phyloP scores from a whole-genome alignment of 805 yeast species.

The Wickerhamiella slavikovae region DNA sequence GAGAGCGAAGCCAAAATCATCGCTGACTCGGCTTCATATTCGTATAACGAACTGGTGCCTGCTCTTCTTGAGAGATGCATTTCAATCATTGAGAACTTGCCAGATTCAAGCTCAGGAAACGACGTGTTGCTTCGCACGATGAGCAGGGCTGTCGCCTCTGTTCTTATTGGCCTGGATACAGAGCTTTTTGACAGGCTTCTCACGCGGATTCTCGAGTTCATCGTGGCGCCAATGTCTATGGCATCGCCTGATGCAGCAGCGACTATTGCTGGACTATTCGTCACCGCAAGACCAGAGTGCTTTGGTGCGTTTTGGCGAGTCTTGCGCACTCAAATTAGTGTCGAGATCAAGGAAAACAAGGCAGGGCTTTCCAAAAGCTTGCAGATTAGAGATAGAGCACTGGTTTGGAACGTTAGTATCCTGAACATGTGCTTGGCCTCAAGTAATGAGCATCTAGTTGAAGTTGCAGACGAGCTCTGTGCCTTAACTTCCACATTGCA shows the following conservation, averaged over 20 bases:
- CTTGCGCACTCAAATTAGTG: conserved; percentile 32
- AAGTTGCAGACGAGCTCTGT: conserved; percentile 25
- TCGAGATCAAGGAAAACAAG: conserved; percentile 52
- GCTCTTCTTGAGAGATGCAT: conserved; percentile 39
- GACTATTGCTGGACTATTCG: conserved; percentile 50
- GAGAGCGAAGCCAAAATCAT: no score
- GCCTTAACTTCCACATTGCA: conserved; percentile 26
- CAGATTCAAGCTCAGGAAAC: conserved; percentile 36
- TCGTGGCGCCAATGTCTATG: conserved; percentile 36
- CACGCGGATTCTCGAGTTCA: conserved; percentile 24
- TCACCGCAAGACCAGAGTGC: conserved; percentile 38
- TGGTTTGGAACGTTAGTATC: conserved; percentile 51
- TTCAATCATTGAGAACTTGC: conserved; percentile 44
- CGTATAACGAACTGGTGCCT: conserved; percentile 39
- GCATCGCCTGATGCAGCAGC: conserved; percentile 44
- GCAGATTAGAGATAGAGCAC: conserved; percentile 55
- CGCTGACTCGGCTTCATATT: conserved; percentile 49
- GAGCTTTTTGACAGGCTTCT: conserved; percentile 13
- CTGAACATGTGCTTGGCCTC: conserved; percentile 52
- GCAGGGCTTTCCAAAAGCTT: conserved; percentile 59
- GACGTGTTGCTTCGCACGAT: conserved; percentile 22
- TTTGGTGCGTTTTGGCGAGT: conserved; percentile 25
- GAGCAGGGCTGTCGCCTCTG: conserved; percentile 20
- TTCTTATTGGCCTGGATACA: conserved; percentile 16
- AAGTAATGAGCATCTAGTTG: conserved; percentile 32